A percentile compares a stretch with the other conserved stretches of the same genome.
Evolutionary conservation across 2,329 filamentous ascomycete genomes (phyloP).

Genomic region (Hypoxylon rubiginosum): DNA sequence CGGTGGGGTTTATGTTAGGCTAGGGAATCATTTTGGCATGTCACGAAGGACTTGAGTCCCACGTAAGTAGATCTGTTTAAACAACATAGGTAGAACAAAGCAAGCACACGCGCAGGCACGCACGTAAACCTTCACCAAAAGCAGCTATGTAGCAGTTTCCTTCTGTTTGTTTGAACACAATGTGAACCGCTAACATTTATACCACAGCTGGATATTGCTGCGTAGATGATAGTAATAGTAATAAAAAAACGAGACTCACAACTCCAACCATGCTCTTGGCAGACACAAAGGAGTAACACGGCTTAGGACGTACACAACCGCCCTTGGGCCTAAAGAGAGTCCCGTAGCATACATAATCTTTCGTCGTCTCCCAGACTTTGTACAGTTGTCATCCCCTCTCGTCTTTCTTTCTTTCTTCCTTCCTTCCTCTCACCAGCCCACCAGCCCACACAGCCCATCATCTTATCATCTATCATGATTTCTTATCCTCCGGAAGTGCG

Average conservation of each 20-base stretch:
- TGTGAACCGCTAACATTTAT: conserved; percentile 29
- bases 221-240: conserved; percentile 19
- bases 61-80: background rate
- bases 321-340: conserved; percentile 26
- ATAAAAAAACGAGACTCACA: conserved; percentile 31
- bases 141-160: background rate
- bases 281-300: conserved; percentile 42
- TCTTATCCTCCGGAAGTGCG: background rate
- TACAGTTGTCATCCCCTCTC: conserved; percentile 37
- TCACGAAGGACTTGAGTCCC: background rate
- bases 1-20: background rate
- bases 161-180: conserved; percentile 8
- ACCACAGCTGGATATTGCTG: conserved; percentile 22
- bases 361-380: conserved; percentile 38
- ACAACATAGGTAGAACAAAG: background rate
- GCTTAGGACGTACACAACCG: conserved; percentile 42
- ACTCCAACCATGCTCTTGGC: conserved; percentile 45
- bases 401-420: conserved; percentile 12
- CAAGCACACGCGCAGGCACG: background rate
- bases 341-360: conserved; percentile 40
- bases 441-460: conserved; percentile 1
- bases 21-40: background rate
- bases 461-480: conserved; percentile 3
- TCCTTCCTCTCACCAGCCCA: background rate
- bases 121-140: background rate